Conservation (phyloP, 1,284 basidiomycete genomes). For the Meira miltonrushii region DNA sequence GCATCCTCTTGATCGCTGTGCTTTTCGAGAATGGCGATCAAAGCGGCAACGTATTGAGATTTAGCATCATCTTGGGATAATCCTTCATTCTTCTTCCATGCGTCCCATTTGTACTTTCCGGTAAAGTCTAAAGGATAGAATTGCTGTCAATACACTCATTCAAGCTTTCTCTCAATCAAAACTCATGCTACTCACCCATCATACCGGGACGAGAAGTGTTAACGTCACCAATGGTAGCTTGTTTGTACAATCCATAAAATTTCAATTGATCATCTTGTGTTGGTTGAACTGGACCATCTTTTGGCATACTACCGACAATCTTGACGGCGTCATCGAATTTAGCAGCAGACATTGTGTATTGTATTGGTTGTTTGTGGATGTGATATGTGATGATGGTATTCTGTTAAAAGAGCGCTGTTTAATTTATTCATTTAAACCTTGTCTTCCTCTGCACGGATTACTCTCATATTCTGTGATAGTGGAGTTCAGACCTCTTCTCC, state of each 20-base stretch:
- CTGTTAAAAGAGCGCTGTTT: too few species aligned
- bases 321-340: conserved; percentile 23
- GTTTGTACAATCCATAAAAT: conserved; percentile 51
- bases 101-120: conserved; percentile 51
- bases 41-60: conserved; percentile 41
- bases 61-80: conserved; percentile 39
- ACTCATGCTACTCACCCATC: conserved; percentile 36
- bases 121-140: conserved; percentile 31
- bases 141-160: background rate
- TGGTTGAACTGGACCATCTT: conserved; percentile 18
- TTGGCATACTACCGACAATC: conserved; percentile 17
- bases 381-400: background rate
- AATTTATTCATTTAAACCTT: too few species aligned
- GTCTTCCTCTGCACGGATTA: too few species aligned
- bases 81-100: conserved; percentile 38
- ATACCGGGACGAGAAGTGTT: conserved; percentile 50
- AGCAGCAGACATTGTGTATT: conserved; percentile 2
- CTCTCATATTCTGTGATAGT: too few species aligned
- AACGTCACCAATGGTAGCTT: conserved; percentile 48
- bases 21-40: conserved; percentile 13
- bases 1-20: background rate
- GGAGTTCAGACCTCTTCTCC: too few species aligned
- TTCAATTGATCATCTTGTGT: conserved; percentile 45
- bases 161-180: too few species aligned
- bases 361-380: too few species aligned